Conservation (phyloP, 768 basidiomycete genomes). For the Phylloporus sp. region DNA sequence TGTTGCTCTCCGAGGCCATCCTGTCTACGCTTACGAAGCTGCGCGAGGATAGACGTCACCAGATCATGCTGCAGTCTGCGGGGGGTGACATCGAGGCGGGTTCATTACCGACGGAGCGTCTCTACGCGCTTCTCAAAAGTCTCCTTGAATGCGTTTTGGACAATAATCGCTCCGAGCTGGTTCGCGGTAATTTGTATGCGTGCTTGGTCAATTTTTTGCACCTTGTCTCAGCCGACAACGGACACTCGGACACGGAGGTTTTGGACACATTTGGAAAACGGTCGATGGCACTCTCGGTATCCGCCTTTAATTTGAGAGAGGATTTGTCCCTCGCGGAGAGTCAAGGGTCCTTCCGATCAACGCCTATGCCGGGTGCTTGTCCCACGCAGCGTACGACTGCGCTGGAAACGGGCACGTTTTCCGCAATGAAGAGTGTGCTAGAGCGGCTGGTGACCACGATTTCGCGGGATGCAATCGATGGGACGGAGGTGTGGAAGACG, state of each 20-base stretch:
- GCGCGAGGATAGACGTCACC: conserved; percentile 76
- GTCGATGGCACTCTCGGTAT: conserved; percentile 31
- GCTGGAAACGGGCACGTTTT: conserved; percentile 60
- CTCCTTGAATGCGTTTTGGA: conserved; percentile 73
- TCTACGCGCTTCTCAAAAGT: conserved; percentile 69
- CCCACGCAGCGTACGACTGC: conserved; percentile 26
- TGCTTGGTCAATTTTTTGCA: conserved; percentile 86
- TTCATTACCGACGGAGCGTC: conserved; percentile 73
- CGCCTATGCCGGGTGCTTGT: conserved; percentile 14
- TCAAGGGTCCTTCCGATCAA: conserved; percentile 25
- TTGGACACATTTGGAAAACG: conserved; percentile 23
- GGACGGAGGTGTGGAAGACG: conserved; percentile 95
- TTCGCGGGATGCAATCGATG: conserved; percentile 90
- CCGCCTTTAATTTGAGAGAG: conserved; percentile 36
- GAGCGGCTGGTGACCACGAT: conserved; percentile 72
- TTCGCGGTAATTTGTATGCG: conserved; percentile 94
- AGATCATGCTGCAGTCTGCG: conserved; percentile 62
- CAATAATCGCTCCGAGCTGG: conserved; percentile 75
- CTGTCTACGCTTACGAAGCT: conserved; percentile 83
- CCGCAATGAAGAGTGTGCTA: conserved; percentile 60
- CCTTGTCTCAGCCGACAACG: conserved; percentile 38
- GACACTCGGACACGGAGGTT: conserved; percentile 10
- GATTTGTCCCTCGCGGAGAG: conserved; percentile 39
- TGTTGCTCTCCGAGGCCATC: conserved; percentile 80
- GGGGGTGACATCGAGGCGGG: conserved; percentile 61